Percentiles rank a stretch among this genome's conserved stretches.
Conservation (phyloP, 306 rosid species). For the Hippophae rhamnoides region DNA sequence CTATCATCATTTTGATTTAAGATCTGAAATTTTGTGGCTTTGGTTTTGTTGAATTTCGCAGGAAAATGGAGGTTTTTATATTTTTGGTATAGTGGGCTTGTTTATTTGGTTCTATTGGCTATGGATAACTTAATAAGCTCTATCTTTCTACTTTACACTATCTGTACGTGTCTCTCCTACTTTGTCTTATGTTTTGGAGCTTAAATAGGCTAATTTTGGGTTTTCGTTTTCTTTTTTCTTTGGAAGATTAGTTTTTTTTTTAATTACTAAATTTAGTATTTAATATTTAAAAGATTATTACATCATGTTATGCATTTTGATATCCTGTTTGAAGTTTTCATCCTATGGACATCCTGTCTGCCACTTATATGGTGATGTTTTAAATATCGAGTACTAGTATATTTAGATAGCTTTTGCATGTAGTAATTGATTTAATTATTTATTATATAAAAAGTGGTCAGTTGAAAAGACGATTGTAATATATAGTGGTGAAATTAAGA, state of each 20-base stretch:
- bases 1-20: slow-evolving; percentile 50
- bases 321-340: slow-evolving; percentile 26
- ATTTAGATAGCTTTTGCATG: too few relatives aligned
- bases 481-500: too few relatives aligned
- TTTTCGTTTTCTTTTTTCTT: not conserved
- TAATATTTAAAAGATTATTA: slow-evolving; percentile 1
- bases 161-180: too few relatives aligned
- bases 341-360: slow-evolving; percentile 50
- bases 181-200: not conserved
- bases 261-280: not conserved
- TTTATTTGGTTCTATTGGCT: not conserved
- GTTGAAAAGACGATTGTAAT: too few relatives aligned
- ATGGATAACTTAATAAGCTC: too few relatives aligned
- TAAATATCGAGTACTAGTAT: too few relatives aligned
- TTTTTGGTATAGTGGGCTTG: not conserved
- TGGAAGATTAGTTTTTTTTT: not conserved
- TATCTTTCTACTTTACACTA: too few relatives aligned
- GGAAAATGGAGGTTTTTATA: not conserved
- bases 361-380: slow-evolving; percentile 26
- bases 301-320: slow-evolving; percentile 21
- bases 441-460: too few relatives aligned
- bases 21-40: not conserved
- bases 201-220: slow-evolving; percentile 8
- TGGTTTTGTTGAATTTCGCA: slow-evolving; percentile 10
- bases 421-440: too few relatives aligned